Percentiles rank a stretch among this genome's conserved stretches.
These are phyloP conservation scores for Coelastrella sp. DNA, from an alignment of 139 green algal genomes.

Conservation along the genomic window DNA sequence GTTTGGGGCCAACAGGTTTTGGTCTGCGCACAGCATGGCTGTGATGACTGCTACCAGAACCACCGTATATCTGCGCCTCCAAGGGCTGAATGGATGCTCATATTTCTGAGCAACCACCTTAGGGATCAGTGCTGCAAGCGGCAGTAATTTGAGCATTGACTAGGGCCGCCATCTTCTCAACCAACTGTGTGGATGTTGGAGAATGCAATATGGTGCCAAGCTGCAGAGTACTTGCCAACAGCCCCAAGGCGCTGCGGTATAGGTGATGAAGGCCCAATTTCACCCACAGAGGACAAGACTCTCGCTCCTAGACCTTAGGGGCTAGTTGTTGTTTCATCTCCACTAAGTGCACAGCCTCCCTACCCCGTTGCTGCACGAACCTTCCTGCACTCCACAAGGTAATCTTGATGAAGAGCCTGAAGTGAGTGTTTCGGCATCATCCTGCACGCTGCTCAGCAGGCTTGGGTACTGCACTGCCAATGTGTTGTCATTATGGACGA, in stretches of 20 bases:
- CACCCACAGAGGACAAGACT: too few species aligned
- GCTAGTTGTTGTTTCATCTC: too few species aligned
- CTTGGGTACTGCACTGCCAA: not conserved
- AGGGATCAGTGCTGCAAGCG: slow-evolving; percentile 8
- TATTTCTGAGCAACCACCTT: slow-evolving; percentile 22
- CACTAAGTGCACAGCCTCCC: too few species aligned
- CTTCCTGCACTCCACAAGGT: not conserved
- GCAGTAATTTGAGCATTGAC: not conserved
- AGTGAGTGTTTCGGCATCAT: not conserved
- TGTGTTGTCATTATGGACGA: not conserved
- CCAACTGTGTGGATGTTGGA: too few species aligned
- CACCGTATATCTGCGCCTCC: slow-evolving; percentile 67
- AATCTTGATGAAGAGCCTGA: not conserved
- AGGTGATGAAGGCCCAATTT: too few species aligned
- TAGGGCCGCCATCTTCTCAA: too few species aligned
- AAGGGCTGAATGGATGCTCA: slow-evolving; percentile 53
- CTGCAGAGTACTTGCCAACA: too few species aligned
- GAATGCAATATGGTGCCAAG: too few species aligned
- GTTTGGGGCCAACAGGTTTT: slow-evolving; percentile 92
- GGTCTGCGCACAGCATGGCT: slow-evolving; percentile 87
- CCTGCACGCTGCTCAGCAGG: not conserved
- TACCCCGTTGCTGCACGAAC: not conserved
- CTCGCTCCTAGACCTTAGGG: too few species aligned
- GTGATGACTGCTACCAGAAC: slow-evolving; percentile 79
- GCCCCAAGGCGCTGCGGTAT: too few species aligned